Evolutionary conservation across 139 green algal species (phyloP).

Genomic region (Helicosporidium sp.): DNA sequence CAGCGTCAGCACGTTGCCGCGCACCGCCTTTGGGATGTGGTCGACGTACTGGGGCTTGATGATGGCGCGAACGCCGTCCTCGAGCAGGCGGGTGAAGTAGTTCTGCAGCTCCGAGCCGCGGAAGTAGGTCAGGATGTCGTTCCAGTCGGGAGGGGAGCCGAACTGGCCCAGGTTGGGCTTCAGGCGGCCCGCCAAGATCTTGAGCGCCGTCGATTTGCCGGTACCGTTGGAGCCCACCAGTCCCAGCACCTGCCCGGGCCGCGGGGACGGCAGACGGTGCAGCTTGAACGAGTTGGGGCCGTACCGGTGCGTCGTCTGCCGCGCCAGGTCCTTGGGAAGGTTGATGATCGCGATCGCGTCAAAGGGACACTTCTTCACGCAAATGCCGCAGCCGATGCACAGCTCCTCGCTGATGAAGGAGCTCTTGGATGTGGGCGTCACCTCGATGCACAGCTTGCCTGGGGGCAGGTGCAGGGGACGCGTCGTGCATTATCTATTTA

Average conservation of each 20-base stretch:
- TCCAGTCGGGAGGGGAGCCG: conserved; percentile 73
- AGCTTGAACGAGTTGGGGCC: conserved; percentile 98
- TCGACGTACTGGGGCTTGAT: conserved; percentile 92
- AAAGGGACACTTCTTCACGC: conserved; percentile 99
- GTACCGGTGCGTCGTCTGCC: conserved; percentile 93
- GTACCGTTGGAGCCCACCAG: conserved; percentile 97
- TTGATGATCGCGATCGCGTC: conserved; percentile 99
- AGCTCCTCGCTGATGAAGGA: conserved; percentile 93
- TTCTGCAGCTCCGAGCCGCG: conserved; percentile 93
- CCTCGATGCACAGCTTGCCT: conserved; percentile 96
- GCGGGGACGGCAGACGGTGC: conserved; percentile 75
- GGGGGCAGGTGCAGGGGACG: neutral
- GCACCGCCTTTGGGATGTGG: conserved; percentile 91
- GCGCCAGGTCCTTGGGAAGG: conserved; percentile 90
- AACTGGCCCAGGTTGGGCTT: conserved; percentile 97
- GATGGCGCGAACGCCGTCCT: conserved; percentile 88
- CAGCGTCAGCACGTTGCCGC: conserved; percentile 67
- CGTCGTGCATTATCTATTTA: neutral
- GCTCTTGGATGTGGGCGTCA: conserved; percentile 62
- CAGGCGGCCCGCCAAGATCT: conserved; percentile 90
- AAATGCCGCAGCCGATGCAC: conserved; percentile 99
- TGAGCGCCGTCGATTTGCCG: conserved; percentile 94
- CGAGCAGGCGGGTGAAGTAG: conserved; percentile 82
- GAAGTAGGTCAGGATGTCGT: conserved; percentile 94
- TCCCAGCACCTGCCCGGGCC: conserved; percentile 85